Conservation (phyloP, 768 basidiomycete species). For the Termitomyces sp. region DNA sequence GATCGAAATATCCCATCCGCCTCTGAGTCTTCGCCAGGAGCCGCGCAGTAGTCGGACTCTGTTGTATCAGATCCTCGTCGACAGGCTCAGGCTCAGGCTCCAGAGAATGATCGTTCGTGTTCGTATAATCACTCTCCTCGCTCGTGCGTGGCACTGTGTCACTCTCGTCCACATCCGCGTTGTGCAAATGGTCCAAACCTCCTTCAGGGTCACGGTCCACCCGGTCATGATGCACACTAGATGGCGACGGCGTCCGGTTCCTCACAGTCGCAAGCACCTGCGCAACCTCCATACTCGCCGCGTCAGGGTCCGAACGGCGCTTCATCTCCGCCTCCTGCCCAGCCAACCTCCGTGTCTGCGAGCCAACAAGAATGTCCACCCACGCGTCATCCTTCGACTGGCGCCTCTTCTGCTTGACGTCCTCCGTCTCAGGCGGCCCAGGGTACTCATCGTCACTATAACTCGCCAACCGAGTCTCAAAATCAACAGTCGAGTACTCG, state of each 20-base stretch:
- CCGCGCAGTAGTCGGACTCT: slow-evolving; percentile 20
- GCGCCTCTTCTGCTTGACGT: slow-evolving; percentile 43
- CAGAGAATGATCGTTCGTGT: slow-evolving; percentile 16
- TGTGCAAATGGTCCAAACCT: slow-evolving; percentile 29
- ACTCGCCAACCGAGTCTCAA: slow-evolving; percentile 73
- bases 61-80: slow-evolving; percentile 10
- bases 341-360: slow-evolving; percentile 44
- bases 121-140: slow-evolving; percentile 22
- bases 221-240: slow-evolving; percentile 28
- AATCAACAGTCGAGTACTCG: slow-evolving; percentile 80
- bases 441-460: slow-evolving; percentile 35
- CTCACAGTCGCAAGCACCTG: slow-evolving; percentile 63
- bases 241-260: slow-evolving; percentile 32
- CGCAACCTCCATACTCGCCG: slow-evolving; percentile 71
- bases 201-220: slow-evolving; percentile 32
- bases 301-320: slow-evolving; percentile 54
- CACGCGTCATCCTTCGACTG: slow-evolving; percentile 70
- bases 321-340: slow-evolving; percentile 49
- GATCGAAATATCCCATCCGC: slow-evolving; percentile 70
- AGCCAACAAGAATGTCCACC: slow-evolving; percentile 82
- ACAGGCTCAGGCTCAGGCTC: slow-evolving; percentile 15
- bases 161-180: slow-evolving; percentile 49
- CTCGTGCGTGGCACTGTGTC: slow-evolving; percentile 41
- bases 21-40: slow-evolving; percentile 33
- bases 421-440: slow-evolving; percentile 40